Evolutionary conservation across 306 rosid species (phyloP).

Genomic region (Vicia faba): DNA sequence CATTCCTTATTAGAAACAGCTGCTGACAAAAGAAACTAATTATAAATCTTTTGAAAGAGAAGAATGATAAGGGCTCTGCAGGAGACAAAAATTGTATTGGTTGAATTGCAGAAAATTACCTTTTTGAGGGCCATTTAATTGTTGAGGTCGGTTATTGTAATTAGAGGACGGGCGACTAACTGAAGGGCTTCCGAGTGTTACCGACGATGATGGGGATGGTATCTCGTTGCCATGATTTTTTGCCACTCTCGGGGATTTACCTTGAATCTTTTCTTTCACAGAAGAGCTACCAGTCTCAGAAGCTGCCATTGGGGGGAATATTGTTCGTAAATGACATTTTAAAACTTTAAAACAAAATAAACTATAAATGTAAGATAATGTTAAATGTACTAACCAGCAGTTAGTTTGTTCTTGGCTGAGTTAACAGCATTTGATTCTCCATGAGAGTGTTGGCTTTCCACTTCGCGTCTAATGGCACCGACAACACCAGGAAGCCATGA

Average conservation of each 20-base stretch:
- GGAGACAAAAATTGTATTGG: conserved; percentile 21
- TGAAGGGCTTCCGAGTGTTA: conserved; percentile 57
- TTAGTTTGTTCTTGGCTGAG: conserved; percentile 46
- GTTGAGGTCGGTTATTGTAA: conserved; percentile 68
- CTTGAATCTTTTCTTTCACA: conserved; percentile 55
- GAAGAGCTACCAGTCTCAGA: conserved; percentile 57
- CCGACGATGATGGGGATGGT: conserved; percentile 50
- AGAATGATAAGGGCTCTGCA: background rate
- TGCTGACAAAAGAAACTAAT: conserved; percentile 52
- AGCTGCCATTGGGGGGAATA: conserved; percentile 45
- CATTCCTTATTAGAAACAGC: conserved; percentile 95
- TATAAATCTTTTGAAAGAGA: conserved; percentile 36
- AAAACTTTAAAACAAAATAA: conserved; percentile 33
- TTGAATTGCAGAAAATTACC: conserved; percentile 47
- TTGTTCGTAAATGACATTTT: conserved; percentile 27
- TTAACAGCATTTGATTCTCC: conserved; percentile 55
- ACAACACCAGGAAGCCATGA: conserved; percentile 59
- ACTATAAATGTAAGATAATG: conserved; percentile 15
- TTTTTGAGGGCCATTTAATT: conserved; percentile 65
- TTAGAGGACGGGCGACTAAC: conserved; percentile 74
- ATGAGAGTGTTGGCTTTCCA: conserved; percentile 53
- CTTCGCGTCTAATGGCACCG: conserved; percentile 66
- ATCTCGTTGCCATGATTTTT: conserved; percentile 56
- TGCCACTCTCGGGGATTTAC: conserved; percentile 62
- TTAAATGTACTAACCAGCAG: conserved; percentile 53